phyloP scores from a whole-genome alignment of 768 basidiomycete genomes.

The Zangia roseola region DNA sequence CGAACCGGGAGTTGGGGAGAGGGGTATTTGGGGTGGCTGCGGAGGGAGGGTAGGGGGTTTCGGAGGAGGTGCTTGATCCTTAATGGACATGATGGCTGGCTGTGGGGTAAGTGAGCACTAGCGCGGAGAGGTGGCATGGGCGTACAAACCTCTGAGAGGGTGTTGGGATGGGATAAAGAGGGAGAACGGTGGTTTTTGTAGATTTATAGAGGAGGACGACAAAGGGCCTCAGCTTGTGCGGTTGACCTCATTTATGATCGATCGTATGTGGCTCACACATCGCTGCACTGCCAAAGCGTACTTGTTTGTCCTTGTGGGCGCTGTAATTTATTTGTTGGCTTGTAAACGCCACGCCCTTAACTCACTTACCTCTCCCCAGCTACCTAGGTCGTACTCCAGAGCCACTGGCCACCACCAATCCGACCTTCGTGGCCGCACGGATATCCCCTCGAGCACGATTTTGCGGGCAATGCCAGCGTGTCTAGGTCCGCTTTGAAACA shows the following conservation, averaged over 20 bases:
- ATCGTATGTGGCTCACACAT: slow-evolving; percentile 25
- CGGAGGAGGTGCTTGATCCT: neutral
- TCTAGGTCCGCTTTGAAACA: slow-evolving; percentile 1
- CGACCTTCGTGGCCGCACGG: no score
- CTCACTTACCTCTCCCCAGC: neutral
- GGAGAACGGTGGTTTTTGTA: neutral
- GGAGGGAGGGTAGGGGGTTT: slow-evolving; percentile 11
- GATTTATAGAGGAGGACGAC: slow-evolving; percentile 29
- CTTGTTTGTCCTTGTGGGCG: slow-evolving; percentile 51
- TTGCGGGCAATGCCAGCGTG: neutral
- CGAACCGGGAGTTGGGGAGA: slow-evolving; percentile 20
- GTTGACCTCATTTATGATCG: slow-evolving; percentile 31
- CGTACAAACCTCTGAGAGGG: slow-evolving; percentile 1
- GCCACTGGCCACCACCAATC: neutral
- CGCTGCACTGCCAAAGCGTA: slow-evolving; percentile 33
- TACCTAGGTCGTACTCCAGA: slow-evolving; percentile 2
- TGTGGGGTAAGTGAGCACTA: neutral
- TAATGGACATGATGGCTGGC: slow-evolving; percentile 16
- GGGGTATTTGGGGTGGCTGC: neutral
- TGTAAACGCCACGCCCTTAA: slow-evolving; percentile 16
- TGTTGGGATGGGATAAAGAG: neutral
- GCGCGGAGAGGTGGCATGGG: neutral
- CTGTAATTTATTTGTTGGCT: slow-evolving; percentile 33
- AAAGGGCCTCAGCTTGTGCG: slow-evolving; percentile 23
- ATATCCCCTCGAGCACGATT: neutral